Evolutionary conservation across 768 basidiomycete genomes (phyloP).

Genomic region (Russula dissimulans): DNA sequence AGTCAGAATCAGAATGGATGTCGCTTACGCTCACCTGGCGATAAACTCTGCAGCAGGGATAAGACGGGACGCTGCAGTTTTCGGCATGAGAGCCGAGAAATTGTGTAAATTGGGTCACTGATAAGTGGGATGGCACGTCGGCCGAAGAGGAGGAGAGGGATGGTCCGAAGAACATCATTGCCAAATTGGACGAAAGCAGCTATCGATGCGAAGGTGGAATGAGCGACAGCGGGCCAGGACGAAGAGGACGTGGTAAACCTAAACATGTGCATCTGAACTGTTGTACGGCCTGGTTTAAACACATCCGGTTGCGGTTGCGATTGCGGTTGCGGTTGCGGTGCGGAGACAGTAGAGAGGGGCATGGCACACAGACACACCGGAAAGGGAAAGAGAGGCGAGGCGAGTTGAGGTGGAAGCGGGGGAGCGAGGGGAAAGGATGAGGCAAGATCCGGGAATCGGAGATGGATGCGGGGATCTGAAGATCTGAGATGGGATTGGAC

Average conservation of each 20-base stretch:
- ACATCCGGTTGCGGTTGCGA: too few relatives aligned
- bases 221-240: neutral
- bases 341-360: too few relatives aligned
- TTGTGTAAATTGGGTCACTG: neutral
- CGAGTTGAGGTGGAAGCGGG: neutral
- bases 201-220: constrained; percentile 5
- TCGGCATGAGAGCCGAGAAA: constrained; percentile 8
- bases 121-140: constrained; percentile 7
- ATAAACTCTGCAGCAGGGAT: neutral
- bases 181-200: constrained; percentile 3
- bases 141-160: constrained; percentile 5
- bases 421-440: neutral
- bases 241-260: neutral
- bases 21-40: neutral
- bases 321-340: too few relatives aligned
- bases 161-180: neutral
- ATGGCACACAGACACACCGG: too few relatives aligned
- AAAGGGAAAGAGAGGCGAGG: neutral
- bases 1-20: neutral
- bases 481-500: constrained; percentile 10
- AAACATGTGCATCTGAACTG: neutral
- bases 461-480: constrained; percentile 10
- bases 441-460: neutral
- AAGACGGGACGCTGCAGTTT: neutral
- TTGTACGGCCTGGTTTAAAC: too few relatives aligned